phyloP scores from a whole-genome alignment of 1,284 basidiomycete genomes.

The Gomphus bonarii region DNA sequence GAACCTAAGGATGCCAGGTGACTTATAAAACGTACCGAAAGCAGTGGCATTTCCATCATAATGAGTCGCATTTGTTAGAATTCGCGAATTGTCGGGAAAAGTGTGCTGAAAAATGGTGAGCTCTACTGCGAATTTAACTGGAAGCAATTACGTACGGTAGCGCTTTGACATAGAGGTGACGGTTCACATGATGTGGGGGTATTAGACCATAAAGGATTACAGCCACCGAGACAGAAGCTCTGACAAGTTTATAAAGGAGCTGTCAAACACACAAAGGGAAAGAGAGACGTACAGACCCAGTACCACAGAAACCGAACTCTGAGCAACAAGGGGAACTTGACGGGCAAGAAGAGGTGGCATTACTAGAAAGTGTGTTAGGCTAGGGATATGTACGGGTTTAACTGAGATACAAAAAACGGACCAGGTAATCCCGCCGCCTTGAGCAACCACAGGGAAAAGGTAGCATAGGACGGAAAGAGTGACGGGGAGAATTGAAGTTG shows the following conservation, averaged over 20 bases:
- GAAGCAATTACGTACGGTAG: conserved; percentile 34
- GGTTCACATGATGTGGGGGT: conserved; percentile 58
- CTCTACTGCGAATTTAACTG: not conserved
- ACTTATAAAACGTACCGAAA: conserved; percentile 30
- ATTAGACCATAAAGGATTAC: conserved; percentile 65
- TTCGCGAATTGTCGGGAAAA: conserved; percentile 55
- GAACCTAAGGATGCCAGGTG: conserved; percentile 8
- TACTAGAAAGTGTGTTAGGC: conserved; percentile 27
- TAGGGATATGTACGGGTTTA: not conserved
- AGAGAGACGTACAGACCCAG: conserved; percentile 32
- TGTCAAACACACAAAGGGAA: not conserved
- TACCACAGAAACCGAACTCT: conserved; percentile 68
- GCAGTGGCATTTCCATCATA: conserved; percentile 67
- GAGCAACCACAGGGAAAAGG: not conserved
- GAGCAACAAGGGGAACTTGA: conserved; percentile 61
- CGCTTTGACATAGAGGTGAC: conserved; percentile 57
- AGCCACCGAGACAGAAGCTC: conserved; percentile 70
- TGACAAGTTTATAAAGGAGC: conserved; percentile 19
- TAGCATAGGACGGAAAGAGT: not conserved
- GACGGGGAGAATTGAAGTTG: not conserved
- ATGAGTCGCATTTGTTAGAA: conserved; percentile 50
- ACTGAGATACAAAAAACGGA: not conserved
- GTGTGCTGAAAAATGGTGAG: conserved; percentile 34
- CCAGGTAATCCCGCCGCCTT: conserved; percentile 7
- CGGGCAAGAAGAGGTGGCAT: conserved; percentile 43